phyloP scores from a whole-genome alignment of 2,329 filamentous ascomycete species.

The Trichoderma polysporum region DNA sequence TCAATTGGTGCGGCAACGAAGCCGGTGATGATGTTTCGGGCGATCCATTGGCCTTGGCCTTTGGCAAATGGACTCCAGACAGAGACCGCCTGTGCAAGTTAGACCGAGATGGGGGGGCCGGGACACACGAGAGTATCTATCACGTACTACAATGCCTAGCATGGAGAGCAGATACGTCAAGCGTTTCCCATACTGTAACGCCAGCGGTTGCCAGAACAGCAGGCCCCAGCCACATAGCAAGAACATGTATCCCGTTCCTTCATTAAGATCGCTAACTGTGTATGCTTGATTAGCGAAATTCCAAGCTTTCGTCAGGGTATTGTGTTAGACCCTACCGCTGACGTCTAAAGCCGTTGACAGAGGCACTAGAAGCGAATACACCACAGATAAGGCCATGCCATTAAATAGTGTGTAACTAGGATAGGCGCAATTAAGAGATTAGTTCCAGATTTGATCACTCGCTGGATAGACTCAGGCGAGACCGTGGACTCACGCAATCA shows the following conservation, averaged over 20 bases:
- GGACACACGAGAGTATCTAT: background rate
- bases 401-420: conserved; percentile 39
- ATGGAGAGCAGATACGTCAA: conserved; percentile 41
- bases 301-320: background rate
- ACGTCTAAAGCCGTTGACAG: conserved; percentile 35
- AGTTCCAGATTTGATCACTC: background rate
- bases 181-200: conserved; percentile 46
- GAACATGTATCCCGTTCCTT: conserved; percentile 43
- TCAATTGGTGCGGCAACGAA: conserved; percentile 48
- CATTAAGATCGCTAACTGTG: conserved; percentile 37
- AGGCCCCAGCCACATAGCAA: conserved; percentile 47
- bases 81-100: conserved; percentile 19
- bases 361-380: conserved; percentile 42
- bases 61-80: conserved; percentile 37
- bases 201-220: conserved; percentile 49
- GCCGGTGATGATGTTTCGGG: conserved; percentile 44
- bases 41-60: conserved; percentile 45
- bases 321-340: conserved; percentile 21
- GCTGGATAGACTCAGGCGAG: background rate
- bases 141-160: conserved; percentile 26
- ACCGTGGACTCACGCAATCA: conserved; percentile 30
- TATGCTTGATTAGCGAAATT: background rate
- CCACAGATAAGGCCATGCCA: conserved; percentile 41
- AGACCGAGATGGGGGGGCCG: background rate
- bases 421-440: background rate